Evolutionary conservation across 2,329 filamentous ascomycete species (phyloP).

Genomic region (Massarina eburnea): DNA sequence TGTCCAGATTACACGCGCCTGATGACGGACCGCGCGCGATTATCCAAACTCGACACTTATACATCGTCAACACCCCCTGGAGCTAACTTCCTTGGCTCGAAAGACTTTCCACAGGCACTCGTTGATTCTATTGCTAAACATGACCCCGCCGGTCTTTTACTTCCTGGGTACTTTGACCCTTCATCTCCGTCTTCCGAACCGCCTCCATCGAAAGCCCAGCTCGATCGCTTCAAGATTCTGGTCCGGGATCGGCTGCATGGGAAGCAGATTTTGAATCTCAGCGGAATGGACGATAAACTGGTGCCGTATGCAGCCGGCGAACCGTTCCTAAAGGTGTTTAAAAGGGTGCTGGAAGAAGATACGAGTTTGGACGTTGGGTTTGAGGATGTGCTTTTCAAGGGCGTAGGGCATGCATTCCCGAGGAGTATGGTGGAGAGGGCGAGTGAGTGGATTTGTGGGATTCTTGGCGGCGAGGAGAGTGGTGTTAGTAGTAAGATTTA

Average conservation of each 20-base stretch:
- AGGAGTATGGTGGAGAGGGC: conserved; percentile 67
- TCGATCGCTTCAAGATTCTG: conserved; percentile 26
- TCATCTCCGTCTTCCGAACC: conserved; percentile 26
- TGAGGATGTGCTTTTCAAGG: conserved; percentile 68
- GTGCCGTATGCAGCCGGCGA: conserved; percentile 67
- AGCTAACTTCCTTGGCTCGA: conserved; percentile 70
- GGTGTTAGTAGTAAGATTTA: conserved; percentile 27
- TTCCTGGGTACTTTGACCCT: conserved; percentile 44
- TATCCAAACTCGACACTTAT: conserved; percentile 67
- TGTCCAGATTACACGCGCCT: conserved; percentile 85
- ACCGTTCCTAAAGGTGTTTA: conserved; percentile 65
- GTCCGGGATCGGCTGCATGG: conserved; percentile 52
- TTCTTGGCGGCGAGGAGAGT: conserved; percentile 22
- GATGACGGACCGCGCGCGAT: conserved; percentile 75
- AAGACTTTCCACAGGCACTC: conserved; percentile 73
- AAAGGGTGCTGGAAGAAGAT: conserved; percentile 58
- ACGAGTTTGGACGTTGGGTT: conserved; percentile 54
- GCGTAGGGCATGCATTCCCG: conserved; percentile 70
- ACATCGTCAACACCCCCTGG: conserved; percentile 58
- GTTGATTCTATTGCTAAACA: conserved; percentile 62
- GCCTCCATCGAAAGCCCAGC: conserved; percentile 37
- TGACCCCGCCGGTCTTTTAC: conserved; percentile 76
- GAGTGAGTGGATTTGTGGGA: conserved; percentile 60
- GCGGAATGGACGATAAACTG: conserved; percentile 69
- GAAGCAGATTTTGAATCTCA: conserved; percentile 40